Base-by-base conservation (phyloP, 106 monocot genomes). In the Acanthochlamys bracteata region DNA sequence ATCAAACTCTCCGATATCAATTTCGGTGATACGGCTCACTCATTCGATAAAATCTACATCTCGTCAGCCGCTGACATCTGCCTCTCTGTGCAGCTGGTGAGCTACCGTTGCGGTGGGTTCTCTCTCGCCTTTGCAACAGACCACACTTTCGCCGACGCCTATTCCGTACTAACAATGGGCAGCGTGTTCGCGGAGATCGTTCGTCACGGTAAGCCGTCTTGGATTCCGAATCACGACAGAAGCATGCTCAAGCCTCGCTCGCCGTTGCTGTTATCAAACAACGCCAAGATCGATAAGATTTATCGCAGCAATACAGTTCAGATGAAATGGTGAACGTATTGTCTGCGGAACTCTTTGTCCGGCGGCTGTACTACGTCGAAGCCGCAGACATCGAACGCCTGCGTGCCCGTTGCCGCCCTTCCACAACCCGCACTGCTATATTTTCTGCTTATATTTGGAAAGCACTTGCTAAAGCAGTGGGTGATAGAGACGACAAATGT, bases 381-480 rank as follows among this genome's bases (percentile, higher is more conserved):
- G 57, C 24, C 11, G 24, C 20, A 4, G 20, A 25, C 23, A 3
- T 58, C 11, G 23, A 24, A 24, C 57, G 57, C 8, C 21, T 58
- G 23, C 20, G 23, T 10, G 21, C 57, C 43, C 43, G 43, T 13
- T 13, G 43, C 43, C 43, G 43, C 43, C 24, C 7, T 21, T 7
- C 8, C 19, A 16, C 11, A 6, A 58, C 57, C 20, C 20, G 24
- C 7, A 25, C 43, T 2, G 41, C 41, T n/a, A 42, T 42, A 13
- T 20, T 63, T n/a, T 63, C 62, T 11, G 62, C 62, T 11, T 42
- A 63, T 21, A 11, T 63, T 1, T 63, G 62, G 62, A 63, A 72
- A 56, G 9, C 55, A 20, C 41, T 66, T 41, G 52, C 15, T 4
- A 22, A 23, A n/a, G 64, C 24, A 20, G 14, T 51, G 3, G 58